phyloP scores from a whole-genome alignment of 495 filamentous ascomycete genomes.

The Tuber aestivum region DNA sequence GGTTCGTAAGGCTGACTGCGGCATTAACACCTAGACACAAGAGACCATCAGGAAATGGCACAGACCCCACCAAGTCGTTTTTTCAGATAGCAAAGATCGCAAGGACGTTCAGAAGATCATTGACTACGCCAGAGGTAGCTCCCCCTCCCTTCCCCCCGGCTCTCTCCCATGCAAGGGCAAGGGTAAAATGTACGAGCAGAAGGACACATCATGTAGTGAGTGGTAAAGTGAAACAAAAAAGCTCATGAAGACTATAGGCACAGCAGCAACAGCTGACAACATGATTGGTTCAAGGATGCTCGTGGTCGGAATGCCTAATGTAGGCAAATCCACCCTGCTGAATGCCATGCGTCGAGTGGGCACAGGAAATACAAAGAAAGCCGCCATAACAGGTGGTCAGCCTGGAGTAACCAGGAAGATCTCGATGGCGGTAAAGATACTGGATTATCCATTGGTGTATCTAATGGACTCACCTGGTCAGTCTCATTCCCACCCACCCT shows the following conservation, averaged over 20 bases:
- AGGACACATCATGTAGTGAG: not conserved
- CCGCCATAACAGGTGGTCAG: slow-evolving; percentile 71
- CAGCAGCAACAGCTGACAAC: slow-evolving; percentile 45
- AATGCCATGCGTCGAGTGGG: slow-evolving; percentile 73
- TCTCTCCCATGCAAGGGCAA: not conserved
- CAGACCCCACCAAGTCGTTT: slow-evolving; percentile 55
- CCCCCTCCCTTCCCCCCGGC: slow-evolving; percentile 30
- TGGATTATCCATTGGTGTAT: slow-evolving; percentile 57
- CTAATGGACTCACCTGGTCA: slow-evolving; percentile 60
- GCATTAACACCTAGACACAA: slow-evolving; percentile 44
- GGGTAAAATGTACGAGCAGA: not conserved
- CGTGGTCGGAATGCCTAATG: slow-evolving; percentile 96
- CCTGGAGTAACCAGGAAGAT: slow-evolving; percentile 89
- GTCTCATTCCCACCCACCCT: not conserved
- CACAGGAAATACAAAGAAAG: slow-evolving; percentile 57
- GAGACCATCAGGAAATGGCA: slow-evolving; percentile 57
- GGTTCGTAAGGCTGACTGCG: slow-evolving; percentile 13
- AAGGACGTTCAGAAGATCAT: slow-evolving; percentile 53
- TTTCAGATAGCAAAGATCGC: slow-evolving; percentile 54
- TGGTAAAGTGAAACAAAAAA: not conserved
- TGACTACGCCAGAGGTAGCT: slow-evolving; percentile 50
- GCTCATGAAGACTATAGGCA: slow-evolving; percentile 21
- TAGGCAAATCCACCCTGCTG: slow-evolving; percentile 83
- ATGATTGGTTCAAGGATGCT: slow-evolving; percentile 70
- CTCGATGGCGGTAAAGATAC: slow-evolving; percentile 73